These are phyloP conservation scores for Plasmodium yoelii DNA, from an alignment of 169 alveolate genomes.

Conservation along the genomic window DNA sequence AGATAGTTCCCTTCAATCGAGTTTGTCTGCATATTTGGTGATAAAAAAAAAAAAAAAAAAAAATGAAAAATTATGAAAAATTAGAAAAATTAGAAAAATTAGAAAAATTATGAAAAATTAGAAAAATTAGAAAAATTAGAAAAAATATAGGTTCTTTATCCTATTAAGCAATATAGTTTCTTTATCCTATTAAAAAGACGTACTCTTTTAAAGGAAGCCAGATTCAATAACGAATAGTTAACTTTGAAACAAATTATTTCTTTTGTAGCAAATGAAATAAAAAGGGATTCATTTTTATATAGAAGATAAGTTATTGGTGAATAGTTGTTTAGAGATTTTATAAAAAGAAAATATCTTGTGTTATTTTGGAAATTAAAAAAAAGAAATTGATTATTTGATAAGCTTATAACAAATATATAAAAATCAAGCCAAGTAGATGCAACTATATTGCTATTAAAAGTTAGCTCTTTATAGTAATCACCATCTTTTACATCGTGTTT, in stretches of 20 bases:
- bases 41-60: not conserved
- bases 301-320: constrained; percentile 29
- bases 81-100: too few relatives aligned
- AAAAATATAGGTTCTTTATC: too few relatives aligned
- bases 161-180: too few relatives aligned
- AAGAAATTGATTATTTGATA: constrained; percentile 27
- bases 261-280: constrained; percentile 31
- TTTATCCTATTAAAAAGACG: not conserved
- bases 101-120: too few relatives aligned
- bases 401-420: constrained; percentile 26
- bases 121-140: too few relatives aligned
- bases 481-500: constrained; percentile 6
- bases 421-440: constrained; percentile 56
- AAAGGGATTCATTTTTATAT: constrained; percentile 9
- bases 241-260: constrained; percentile 54
- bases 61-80: too few relatives aligned
- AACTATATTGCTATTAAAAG: constrained; percentile 23
- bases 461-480: constrained; percentile 13
- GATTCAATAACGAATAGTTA: constrained; percentile 12
- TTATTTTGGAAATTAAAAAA: constrained; percentile 25
- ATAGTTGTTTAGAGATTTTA: constrained; percentile 31
- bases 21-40: not conserved
- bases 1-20: constrained; percentile 46
- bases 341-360: constrained; percentile 11
- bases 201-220: constrained; percentile 39